Evolutionary conservation across 139 green algal genomes (phyloP).

Genomic region (Chlorella ohadii): DNA sequence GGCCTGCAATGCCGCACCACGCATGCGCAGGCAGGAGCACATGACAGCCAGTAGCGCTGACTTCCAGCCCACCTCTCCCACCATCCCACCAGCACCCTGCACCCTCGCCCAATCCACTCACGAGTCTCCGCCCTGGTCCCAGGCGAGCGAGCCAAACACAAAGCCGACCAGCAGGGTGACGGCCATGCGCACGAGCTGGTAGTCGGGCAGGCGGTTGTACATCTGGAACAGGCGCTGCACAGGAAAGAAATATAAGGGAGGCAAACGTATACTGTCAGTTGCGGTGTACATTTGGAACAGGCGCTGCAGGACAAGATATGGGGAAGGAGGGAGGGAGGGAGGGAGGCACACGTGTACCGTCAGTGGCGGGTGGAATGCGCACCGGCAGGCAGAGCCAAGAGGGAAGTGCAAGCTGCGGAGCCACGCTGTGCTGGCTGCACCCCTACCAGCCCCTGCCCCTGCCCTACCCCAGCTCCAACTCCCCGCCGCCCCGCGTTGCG

Average conservation of each 20-base stretch:
- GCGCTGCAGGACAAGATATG: too few species aligned
- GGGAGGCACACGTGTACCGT: too few species aligned
- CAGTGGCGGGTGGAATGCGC: too few species aligned
- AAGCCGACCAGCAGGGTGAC: constrained; percentile 60
- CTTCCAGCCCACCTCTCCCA: not conserved
- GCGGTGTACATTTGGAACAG: too few species aligned
- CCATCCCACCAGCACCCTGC: not conserved
- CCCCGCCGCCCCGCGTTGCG: not conserved
- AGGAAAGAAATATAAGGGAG: constrained; percentile 13
- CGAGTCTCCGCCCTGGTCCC: constrained; percentile 23
- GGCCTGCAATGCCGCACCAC: too few species aligned
- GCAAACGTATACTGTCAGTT: too few species aligned
- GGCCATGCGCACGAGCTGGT: constrained; percentile 57
- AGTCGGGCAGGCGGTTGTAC: constrained; percentile 59
- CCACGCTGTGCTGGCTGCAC: too few species aligned
- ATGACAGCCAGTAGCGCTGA: not conserved
- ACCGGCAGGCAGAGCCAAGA: too few species aligned
- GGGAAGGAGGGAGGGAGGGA: too few species aligned
- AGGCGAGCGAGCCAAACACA: constrained; percentile 54
- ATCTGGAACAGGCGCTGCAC: constrained; percentile 51
- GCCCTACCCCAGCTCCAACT: not conserved
- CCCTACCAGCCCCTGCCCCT: not conserved
- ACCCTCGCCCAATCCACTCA: not conserved
- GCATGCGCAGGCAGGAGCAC: too few species aligned
- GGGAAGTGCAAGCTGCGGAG: too few species aligned